Base-by-base conservation (phyloP, 495 filamentous ascomycete genomes). In the Podospora appendiculata region DNA sequence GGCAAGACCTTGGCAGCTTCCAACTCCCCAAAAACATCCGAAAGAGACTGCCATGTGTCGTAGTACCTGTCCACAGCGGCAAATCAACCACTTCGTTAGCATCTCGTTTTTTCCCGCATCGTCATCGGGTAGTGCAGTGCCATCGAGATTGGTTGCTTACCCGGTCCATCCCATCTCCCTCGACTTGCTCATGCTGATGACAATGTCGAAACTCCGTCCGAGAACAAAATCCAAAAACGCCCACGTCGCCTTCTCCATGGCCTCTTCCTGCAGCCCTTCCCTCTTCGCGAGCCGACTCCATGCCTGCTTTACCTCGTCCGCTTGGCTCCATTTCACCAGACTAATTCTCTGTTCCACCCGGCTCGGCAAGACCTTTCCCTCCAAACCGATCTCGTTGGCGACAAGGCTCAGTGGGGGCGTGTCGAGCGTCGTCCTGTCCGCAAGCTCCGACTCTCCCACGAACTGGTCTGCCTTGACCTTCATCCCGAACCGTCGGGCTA, bases 141-240 rank as follows among this genome's bases (percentile, higher is more conserved):
- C 25, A 25, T 25, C 5, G 25, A 25, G 25, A 5, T 25, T 25
- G 25, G 25, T 8, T 13, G 33, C 55, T 33, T 40, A 62, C 61
- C 72, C 71, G 6, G 61, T 71, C 71, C 71, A 79, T 11, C 73
- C 75, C 33, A 65, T 45, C 63, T 71, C 74, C 55, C 79, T 70
- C 11, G 80, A 79, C 60, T 83, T 83, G 51, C 73, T 79, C 78
- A 83, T 81, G 50, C 67, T 77, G 32, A 70, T 56, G 17, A 83
- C 69, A 39, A 76, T 14, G 58, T 72, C 66, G 45, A 69, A 83
- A 41, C 73, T 68, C 45, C 79, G 59, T 3, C 77, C 78, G 25
- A 84, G 58, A 6, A 75, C 62, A 48, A 79, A 79, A 2, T 64
- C 71, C 44, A 74, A 18, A 54, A 82, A 82, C 0, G 52, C 64